Percentiles rank a stretch among this genome's conserved stretches.
Evolutionary conservation across 768 basidiomycete genomes (phyloP).

Genomic region (Tylopilus sp.): DNA sequence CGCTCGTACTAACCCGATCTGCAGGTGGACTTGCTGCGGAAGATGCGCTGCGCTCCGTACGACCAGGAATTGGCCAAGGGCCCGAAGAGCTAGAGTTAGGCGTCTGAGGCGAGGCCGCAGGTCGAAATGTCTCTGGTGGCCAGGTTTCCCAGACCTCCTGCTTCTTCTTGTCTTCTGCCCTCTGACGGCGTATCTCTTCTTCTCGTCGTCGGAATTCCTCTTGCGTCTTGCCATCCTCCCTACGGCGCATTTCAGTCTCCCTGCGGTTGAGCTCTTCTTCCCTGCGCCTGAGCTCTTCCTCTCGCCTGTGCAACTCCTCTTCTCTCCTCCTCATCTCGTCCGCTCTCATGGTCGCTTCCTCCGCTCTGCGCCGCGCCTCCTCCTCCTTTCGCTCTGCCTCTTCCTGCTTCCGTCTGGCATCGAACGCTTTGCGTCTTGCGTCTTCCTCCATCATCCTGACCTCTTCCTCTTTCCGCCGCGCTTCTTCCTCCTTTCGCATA

Average conservation of each 20-base stretch:
- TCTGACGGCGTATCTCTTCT: conserved; percentile 29
- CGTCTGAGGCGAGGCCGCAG: conserved; percentile 27
- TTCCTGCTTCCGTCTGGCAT: conserved; percentile 29
- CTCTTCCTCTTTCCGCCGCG: conserved; percentile 26
- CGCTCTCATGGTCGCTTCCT: conserved; percentile 23
- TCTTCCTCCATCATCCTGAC: conserved; percentile 25
- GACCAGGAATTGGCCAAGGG: conserved; percentile 32
- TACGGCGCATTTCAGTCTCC: conserved; percentile 30
- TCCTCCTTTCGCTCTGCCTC: conserved; percentile 30
- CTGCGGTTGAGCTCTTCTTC: conserved; percentile 33
- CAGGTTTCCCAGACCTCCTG: conserved; percentile 29
- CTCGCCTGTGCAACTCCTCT: conserved; percentile 22
- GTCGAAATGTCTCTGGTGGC: conserved; percentile 24
- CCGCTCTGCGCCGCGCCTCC: conserved; percentile 25
- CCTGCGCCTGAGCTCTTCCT: conserved; percentile 28
- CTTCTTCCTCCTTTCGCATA: conserved; percentile 28
- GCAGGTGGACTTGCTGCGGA: conserved; percentile 31
- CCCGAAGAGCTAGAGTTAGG: conserved; percentile 23
- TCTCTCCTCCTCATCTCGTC: conserved; percentile 27
- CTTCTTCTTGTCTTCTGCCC: conserved; percentile 31
- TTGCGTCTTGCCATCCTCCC: conserved; percentile 26
- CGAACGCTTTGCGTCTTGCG: conserved; percentile 28
- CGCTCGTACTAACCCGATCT: conserved; percentile 30
- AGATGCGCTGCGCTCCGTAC: conserved; percentile 31
- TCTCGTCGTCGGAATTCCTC: conserved; percentile 31